Evolutionary conservation across 768 basidiomycete species (phyloP).

Genomic region (Psilocybe subaeruginosa): DNA sequence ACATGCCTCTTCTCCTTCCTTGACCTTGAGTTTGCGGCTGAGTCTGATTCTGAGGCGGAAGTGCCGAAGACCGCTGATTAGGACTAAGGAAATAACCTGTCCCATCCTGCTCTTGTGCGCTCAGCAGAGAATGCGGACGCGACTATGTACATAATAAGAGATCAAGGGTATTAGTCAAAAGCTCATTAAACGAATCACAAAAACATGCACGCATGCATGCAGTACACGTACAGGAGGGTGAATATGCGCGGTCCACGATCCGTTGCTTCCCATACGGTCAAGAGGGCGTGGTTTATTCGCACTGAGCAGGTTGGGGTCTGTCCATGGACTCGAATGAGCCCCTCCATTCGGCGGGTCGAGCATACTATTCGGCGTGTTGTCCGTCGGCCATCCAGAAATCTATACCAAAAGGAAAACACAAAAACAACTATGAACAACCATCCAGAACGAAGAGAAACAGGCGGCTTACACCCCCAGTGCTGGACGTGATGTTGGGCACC

Average conservation of each 20-base stretch:
- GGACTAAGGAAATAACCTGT: conserved; percentile 8
- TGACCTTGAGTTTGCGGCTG: conserved; percentile 1
- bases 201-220: background rate
- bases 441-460: background rate
- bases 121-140: conserved; percentile 15
- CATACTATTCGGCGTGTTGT: background rate
- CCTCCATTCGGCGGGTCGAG: background rate
- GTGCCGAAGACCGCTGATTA: conserved; percentile 4
- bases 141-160: conserved; percentile 15
- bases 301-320: conserved; percentile 1
- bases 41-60: conserved; percentile 5
- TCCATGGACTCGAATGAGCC: conserved; percentile 4
- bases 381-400: conserved; percentile 7
- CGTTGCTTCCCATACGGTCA: conserved; percentile 9
- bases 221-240: conserved; percentile 25
- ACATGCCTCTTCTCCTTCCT: background rate
- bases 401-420: background rate
- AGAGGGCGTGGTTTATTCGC: background rate
- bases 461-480: background rate
- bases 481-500: conserved; percentile 1
- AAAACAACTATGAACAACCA: background rate
- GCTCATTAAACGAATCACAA: background rate
- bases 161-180: background rate
- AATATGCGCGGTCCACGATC: conserved; percentile 22
- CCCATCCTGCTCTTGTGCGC: conserved; percentile 7